phyloP scores from a whole-genome alignment of 331 rosid species.

The Pyracantha coccinea region DNA sequence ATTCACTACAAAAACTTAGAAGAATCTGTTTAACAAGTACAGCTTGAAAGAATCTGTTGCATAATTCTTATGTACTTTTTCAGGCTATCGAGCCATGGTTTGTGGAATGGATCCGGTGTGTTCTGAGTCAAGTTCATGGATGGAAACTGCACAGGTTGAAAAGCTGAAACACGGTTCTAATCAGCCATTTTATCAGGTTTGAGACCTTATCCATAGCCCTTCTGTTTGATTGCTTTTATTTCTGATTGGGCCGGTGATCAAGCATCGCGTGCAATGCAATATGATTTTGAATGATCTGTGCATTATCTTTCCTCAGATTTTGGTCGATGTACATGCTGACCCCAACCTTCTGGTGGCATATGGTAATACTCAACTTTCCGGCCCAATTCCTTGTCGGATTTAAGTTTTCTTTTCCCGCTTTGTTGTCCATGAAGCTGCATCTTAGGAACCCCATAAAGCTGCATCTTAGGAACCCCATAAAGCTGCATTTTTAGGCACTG shows the following conservation, averaged over 20 bases:
- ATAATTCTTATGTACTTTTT: not conserved
- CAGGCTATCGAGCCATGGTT: slow-evolving; percentile 80
- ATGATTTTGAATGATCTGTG: not conserved
- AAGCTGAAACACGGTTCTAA: slow-evolving; percentile 60
- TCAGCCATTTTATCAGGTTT: slow-evolving; percentile 95
- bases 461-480: no score
- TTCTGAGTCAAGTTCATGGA: slow-evolving; percentile 87
- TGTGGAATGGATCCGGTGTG: slow-evolving; percentile 98
- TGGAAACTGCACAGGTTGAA: slow-evolving; percentile 76
- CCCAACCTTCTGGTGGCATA: slow-evolving; percentile 84
- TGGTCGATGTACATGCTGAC: slow-evolving; percentile 74
- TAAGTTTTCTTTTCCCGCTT: slow-evolving; percentile 1
- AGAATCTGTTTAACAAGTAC: not conserved
- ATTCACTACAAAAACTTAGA: not conserved
- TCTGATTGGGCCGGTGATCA: not conserved
- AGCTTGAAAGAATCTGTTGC: not conserved
- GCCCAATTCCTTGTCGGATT: not conserved
- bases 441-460: no score
- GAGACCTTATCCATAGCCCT: not conserved
- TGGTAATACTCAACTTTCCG: slow-evolving; percentile 39
- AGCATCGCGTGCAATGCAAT: not conserved
- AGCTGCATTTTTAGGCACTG: no score
- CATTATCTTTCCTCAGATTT: slow-evolving; percentile 41
- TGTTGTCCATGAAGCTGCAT: not conserved
- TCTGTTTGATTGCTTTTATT: not conserved